Evolutionary conservation across 2,329 filamentous ascomycete species (phyloP).

Genomic region (Triangularia verruculosa): DNA sequence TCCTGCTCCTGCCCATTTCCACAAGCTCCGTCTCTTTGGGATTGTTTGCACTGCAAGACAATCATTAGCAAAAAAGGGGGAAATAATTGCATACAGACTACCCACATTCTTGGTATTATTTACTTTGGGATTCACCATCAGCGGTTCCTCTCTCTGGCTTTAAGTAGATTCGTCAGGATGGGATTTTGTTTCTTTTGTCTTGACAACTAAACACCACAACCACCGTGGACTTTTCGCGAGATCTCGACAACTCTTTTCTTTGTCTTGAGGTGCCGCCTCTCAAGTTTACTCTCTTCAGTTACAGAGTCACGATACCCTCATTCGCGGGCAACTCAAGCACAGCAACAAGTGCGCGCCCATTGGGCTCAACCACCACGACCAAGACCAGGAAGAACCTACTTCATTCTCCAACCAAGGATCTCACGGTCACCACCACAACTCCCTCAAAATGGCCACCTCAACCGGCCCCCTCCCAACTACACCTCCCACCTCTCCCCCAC

Average conservation of each 20-base stretch:
- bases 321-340: neutral
- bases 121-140: neutral
- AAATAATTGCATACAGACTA: neutral
- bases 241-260: neutral
- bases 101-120: neutral
- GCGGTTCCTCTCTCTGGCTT: neutral
- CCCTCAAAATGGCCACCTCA: neutral
- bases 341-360: neutral
- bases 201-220: neutral
- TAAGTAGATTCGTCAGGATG: neutral
- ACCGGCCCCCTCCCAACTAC: neutral
- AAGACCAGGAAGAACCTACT: neutral
- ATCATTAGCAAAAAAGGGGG: neutral
- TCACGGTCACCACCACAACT: neutral
- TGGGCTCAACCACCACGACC: neutral
- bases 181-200: neutral
- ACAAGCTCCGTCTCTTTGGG: neutral
- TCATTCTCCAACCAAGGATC: neutral
- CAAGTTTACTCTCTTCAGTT: neutral
- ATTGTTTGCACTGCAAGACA: neutral
- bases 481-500: conserved; percentile 8
- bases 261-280: neutral
- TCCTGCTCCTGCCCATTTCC: too few species aligned
- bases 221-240: neutral
- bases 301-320: neutral